Evolutionary conservation across 352 stramenopile genomes (phyloP).

Genomic region (Globisporangium paddicum): DNA sequence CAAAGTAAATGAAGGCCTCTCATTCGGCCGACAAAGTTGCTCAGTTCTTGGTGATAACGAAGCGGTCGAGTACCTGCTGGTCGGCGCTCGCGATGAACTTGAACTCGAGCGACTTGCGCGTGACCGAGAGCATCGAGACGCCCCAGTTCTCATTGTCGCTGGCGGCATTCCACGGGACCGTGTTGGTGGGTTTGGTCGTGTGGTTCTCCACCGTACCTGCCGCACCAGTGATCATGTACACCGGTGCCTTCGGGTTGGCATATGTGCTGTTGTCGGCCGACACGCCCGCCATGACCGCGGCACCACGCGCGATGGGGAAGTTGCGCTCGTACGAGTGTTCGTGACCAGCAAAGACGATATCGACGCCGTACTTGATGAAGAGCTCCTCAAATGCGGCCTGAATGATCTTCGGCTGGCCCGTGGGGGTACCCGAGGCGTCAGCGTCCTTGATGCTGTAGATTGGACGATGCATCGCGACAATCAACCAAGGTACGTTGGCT

Average conservation of each 20-base stretch:
- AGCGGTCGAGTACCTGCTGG: constrained; percentile 25
- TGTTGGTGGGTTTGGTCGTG: constrained; percentile 4
- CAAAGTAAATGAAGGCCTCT: no score
- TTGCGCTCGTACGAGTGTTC: constrained; percentile 38
- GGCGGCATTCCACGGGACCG: constrained; percentile 24
- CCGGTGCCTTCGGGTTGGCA: constrained; percentile 25
- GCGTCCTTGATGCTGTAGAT: not conserved
- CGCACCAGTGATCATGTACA: constrained; percentile 32
- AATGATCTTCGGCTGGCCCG: constrained; percentile 12
- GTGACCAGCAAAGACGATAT: constrained; percentile 33
- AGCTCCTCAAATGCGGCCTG: constrained; percentile 39
- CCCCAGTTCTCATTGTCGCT: no score
- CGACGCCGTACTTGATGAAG: constrained; percentile 41
- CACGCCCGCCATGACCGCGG: constrained; percentile 19
- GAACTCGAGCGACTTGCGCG: constrained; percentile 27
- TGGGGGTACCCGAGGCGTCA: not conserved
- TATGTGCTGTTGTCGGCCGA: constrained; percentile 25
- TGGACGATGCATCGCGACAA: no score
- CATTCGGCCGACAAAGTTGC: not conserved
- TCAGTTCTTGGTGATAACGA: constrained; percentile 28
- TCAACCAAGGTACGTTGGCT: no score
- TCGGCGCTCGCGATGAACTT: constrained; percentile 23
- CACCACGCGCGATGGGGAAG: constrained; percentile 18
- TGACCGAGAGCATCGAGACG: constrained; percentile 24
- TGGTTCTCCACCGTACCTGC: constrained; percentile 21